Base-by-base conservation (phyloP, 169 alveolate genomes). In the Plasmodium yoelii region DNA sequence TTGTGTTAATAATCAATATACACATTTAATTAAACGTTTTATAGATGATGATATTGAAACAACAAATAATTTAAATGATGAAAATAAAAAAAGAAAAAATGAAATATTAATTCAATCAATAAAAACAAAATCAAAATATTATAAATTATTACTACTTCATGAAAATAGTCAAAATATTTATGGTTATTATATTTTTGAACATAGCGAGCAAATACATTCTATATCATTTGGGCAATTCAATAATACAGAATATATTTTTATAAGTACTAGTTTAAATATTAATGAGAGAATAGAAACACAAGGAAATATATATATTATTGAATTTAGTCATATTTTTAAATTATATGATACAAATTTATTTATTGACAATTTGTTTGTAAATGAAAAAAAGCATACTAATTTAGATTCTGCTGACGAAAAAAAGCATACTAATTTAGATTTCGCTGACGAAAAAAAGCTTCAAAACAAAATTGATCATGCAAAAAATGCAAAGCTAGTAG, bases 101-200 rank as follows among this genome's bases (percentile, higher is more conserved):
- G 64, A 63, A 39, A 49, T 34, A 51, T 39, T 51, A 5, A 49
- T 77, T 61, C 61, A 18, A 18, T 77, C 77, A 4, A 63, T 68
- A 2, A 49, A 77, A 64, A 77, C 80, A 8, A 4, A 47, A 63
- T 55, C 88, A n/a, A 77, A 77, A 57, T 77, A 64, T 22, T 64
- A 68, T 34, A 77, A 77, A 68, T 8, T 77, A 34, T 39, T 77
- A 22, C 15, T 77, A 19, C 15, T 63, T 18, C 88, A 77, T 34
- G 88, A 77, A 59, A 49, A 69, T 77, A 64, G 70, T 46, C 49
- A 15, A 64, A 2, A 68, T 22, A 46, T 49, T 2, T 77, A 64
- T 64, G 88, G 88, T 2, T 77, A 77, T 55, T 61, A 49, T 26
- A 77, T 69, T 22, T 77, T 77, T 64, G 88, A 77, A 55, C 88